Evolutionary conservation across 2,329 filamentous ascomycete genomes (phyloP).

Genomic region (Pyrenochaeta sp.): DNA sequence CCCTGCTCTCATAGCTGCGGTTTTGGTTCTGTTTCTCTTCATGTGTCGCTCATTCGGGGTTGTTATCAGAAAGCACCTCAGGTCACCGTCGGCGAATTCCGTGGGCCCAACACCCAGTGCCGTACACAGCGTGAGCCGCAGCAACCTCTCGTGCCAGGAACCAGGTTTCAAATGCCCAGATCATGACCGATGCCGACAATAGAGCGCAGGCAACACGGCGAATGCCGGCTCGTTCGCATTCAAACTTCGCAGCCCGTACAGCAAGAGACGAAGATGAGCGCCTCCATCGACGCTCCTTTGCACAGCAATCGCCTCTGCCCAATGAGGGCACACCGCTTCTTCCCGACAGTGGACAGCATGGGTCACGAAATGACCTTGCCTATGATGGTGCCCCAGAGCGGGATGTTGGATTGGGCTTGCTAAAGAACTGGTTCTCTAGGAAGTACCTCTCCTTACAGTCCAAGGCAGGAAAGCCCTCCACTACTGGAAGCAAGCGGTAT

Average conservation of each 20-base stretch:
- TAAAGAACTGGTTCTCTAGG: constrained; percentile 37
- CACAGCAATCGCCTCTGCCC: constrained; percentile 34
- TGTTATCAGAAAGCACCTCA: background rate
- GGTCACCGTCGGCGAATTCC: constrained; percentile 6
- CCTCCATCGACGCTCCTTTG: constrained; percentile 52
- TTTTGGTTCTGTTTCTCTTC: background rate
- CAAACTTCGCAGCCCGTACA: constrained; percentile 57
- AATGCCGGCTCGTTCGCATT: constrained; percentile 42
- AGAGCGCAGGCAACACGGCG: constrained; percentile 31
- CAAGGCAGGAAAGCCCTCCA: constrained; percentile 9
- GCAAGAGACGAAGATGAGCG: constrained; percentile 57
- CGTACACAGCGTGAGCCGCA: constrained; percentile 8
- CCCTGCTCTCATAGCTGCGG: constrained; percentile 3
- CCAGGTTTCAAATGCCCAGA: constrained; percentile 19
- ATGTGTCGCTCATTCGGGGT: constrained; percentile 3
- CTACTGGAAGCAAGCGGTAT: constrained; percentile 28
- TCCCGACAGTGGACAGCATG: constrained; percentile 1
- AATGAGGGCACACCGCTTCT: constrained; percentile 47
- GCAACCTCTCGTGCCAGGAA: constrained; percentile 22
- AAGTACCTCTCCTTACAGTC: constrained; percentile 21
- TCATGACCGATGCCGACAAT: constrained; percentile 38
- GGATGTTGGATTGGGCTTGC: constrained; percentile 27
- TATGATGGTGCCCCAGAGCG: constrained; percentile 20
- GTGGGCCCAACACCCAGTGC: background rate
- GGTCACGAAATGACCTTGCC: constrained; percentile 5